Conservation (phyloP, 73 alveolate genomes). For the Urostyla sp. region DNA sequence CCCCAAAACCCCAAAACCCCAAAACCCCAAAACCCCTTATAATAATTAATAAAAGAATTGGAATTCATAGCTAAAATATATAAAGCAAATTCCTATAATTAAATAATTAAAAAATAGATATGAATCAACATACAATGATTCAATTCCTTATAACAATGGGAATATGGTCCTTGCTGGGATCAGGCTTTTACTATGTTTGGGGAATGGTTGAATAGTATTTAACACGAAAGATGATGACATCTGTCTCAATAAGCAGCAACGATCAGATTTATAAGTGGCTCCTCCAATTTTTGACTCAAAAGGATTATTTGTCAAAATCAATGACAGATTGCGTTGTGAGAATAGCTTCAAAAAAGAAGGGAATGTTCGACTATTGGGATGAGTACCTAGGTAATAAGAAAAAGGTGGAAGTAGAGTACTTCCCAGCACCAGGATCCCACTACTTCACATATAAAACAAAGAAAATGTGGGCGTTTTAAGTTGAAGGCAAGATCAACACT, state of each 20-base stretch:
- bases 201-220: constrained; percentile 27
- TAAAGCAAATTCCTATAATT: no score
- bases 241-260: constrained; percentile 24
- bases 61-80: no score
- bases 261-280: constrained; percentile 49
- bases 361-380: no score
- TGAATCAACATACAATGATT: no score
- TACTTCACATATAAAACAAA: constrained; percentile 45
- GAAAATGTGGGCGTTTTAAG: constrained; percentile 56
- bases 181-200: constrained; percentile 24
- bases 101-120: no score
- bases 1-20: no score
- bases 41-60: no score
- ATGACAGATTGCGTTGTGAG: constrained; percentile 44
- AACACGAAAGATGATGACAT: constrained; percentile 24
- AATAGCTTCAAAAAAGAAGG: constrained; percentile 8
- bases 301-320: constrained; percentile 42
- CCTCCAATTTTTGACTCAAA: constrained; percentile 42
- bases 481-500: constrained; percentile 23
- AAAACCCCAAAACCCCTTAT: no score
- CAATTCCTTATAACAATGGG: no score
- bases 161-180: no score
- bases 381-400: constrained; percentile 18
- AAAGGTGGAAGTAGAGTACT: constrained; percentile 45
- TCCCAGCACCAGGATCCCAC: constrained; percentile 61